A percentile compares a stretch with the other conserved stretches of the same genome.
Evolutionary conservation across 2,329 filamentous ascomycete species (phyloP).

Genomic region (Amylocarpus encephaloides): DNA sequence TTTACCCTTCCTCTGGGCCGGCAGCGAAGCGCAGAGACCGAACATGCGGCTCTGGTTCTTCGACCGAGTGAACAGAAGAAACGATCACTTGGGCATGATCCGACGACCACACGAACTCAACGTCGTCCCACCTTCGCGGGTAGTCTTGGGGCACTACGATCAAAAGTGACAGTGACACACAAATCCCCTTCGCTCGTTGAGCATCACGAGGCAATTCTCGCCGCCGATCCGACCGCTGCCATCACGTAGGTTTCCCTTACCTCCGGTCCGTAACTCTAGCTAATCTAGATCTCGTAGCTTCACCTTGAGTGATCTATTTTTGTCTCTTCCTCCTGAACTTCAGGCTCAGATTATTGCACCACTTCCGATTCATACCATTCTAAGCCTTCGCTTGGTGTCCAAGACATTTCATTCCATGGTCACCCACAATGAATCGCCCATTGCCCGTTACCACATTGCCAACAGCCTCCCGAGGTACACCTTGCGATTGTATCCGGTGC

Average conservation of each 20-base stretch:
- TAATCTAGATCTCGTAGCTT: conserved; percentile 23
- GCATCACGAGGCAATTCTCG: conserved; percentile 24
- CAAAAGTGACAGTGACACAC: conserved; percentile 26
- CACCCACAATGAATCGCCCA: conserved; percentile 53
- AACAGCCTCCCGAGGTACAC: conserved; percentile 56
- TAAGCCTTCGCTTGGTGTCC: conserved; percentile 53
- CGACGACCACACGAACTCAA: conserved; percentile 26
- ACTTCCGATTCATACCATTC: conserved; percentile 53
- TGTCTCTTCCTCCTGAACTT: conserved; percentile 52
- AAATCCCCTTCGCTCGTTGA: conserved; percentile 26
- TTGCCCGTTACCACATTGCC: conserved; percentile 55
- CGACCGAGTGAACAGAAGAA: conserved; percentile 30
- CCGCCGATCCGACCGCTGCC: conserved; percentile 20
- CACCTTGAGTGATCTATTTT: conserved; percentile 52
- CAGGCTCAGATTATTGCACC: conserved; percentile 57
- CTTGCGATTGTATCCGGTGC: conserved; percentile 50
- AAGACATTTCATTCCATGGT: conserved; percentile 54
- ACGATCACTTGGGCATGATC: conserved; percentile 30
- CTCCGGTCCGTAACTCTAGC: not conserved
- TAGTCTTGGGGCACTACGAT: conserved; percentile 29
- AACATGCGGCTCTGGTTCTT: conserved; percentile 17
- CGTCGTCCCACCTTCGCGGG: conserved; percentile 30
- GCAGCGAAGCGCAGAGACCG: conserved; percentile 21
- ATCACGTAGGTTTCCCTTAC: conserved; percentile 17
- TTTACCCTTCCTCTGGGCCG: conserved; percentile 30